These are phyloP conservation scores for Hemisphaericaspora lyxosophila DNA, from an alignment of 1,139 yeast genomes.

Conservation along the genomic window DNA sequence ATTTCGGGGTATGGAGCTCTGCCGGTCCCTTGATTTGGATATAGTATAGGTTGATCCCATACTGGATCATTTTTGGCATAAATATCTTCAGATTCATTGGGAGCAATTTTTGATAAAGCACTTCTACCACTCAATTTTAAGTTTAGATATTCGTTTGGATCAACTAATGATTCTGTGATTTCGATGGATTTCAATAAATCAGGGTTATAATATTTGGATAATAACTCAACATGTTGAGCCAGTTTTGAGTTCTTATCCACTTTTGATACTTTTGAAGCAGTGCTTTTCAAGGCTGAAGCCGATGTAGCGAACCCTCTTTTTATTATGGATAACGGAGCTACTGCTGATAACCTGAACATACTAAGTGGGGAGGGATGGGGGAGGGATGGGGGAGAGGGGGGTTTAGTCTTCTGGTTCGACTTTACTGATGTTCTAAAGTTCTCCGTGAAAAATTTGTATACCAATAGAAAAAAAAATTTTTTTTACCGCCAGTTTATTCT, in stretches of 20 bases:
- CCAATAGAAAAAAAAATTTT: too few species aligned
- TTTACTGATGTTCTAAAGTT: background rate
- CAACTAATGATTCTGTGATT: constrained; percentile 72
- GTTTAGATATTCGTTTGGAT: constrained; percentile 55
- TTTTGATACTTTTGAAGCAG: constrained; percentile 12
- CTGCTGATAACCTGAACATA: constrained; percentile 9
- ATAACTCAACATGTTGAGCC: constrained; percentile 54
- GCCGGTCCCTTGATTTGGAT: constrained; percentile 44
- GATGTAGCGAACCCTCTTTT: constrained; percentile 9
- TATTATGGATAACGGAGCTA: constrained; percentile 8
- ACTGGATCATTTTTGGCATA: constrained; percentile 39
- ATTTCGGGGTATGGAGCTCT: constrained; percentile 44
- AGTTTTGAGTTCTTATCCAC: constrained; percentile 18
- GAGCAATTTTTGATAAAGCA: constrained; percentile 35
- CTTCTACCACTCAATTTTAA: constrained; percentile 33
- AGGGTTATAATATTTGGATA: constrained; percentile 72
- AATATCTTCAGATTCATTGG: constrained; percentile 27
- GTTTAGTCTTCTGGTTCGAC: background rate
- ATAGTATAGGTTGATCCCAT: constrained; percentile 48
- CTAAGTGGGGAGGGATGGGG: background rate
- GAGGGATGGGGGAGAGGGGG: too few species aligned
- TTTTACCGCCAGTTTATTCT: too few species aligned
- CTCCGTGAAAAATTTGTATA: too few species aligned
- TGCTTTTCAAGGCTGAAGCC: background rate
- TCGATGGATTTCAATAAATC: constrained; percentile 77